A percentile compares a stretch with the other conserved stretches of the same genome.
Evolutionary conservation across 805 yeast species (phyloP).

Genomic region (Yamadazyma takamatsuzukensis): DNA sequence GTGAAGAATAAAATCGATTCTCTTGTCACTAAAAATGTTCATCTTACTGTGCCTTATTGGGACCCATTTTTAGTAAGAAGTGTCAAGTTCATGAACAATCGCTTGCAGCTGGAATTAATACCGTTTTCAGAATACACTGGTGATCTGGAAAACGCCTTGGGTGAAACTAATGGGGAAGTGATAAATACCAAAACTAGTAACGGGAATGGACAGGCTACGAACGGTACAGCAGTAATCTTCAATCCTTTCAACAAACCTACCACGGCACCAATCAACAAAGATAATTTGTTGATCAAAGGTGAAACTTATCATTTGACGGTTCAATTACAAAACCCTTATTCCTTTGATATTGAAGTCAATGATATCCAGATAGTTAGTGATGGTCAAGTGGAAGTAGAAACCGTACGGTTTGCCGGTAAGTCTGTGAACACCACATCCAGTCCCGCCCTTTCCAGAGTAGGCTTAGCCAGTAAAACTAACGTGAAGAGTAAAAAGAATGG

Average conservation of each 20-base stretch:
- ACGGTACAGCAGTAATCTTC: constrained; percentile 25
- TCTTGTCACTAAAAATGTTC: constrained; percentile 17
- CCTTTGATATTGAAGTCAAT: constrained; percentile 62
- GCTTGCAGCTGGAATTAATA: constrained; percentile 36
- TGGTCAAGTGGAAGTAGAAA: constrained; percentile 25
- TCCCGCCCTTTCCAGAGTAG: constrained; percentile 3
- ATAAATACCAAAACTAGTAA: background rate
- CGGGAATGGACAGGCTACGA: constrained; percentile 6
- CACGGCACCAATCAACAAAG: constrained; percentile 43
- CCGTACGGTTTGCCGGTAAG: constrained; percentile 16
- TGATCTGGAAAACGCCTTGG: background rate
- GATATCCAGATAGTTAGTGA: constrained; percentile 41
- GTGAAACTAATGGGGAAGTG: constrained; percentile 1
- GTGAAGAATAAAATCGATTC: constrained; percentile 31
- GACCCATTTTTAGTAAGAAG: constrained; percentile 65
- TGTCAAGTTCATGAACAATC: constrained; percentile 29
- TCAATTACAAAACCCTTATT: constrained; percentile 73
- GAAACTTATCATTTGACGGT: constrained; percentile 60
- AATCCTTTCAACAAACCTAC: constrained; percentile 46
- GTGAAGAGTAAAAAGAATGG: constrained; percentile 9
- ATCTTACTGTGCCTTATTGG: constrained; percentile 52
- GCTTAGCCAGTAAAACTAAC: constrained; percentile 3
- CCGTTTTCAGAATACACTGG: constrained; percentile 24
- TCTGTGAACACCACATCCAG: constrained; percentile 1
- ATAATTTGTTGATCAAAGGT: constrained; percentile 31